Conservation (phyloP, 1,284 basidiomycete genomes). For the Tremellales sp. region DNA sequence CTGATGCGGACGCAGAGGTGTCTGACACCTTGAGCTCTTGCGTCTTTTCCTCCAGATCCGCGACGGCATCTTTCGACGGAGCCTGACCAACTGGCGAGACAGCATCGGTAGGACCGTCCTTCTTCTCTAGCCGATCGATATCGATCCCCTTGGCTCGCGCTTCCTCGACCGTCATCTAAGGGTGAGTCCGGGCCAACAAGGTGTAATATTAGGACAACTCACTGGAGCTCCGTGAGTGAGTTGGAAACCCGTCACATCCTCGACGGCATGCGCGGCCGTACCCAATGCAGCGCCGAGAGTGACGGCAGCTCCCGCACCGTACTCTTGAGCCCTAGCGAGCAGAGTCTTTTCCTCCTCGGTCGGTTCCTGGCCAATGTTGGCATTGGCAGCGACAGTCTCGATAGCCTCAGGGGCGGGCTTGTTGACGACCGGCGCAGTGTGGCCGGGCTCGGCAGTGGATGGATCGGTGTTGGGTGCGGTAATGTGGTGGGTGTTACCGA, state of each 20-base stretch:
- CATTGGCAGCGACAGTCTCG: conserved; percentile 26
- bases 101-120: conserved; percentile 27
- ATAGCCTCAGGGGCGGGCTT: conserved; percentile 22
- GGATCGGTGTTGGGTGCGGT: conserved; percentile 4
- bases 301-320: conserved; percentile 29
- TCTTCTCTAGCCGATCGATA: conserved; percentile 24
- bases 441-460: conserved; percentile 1
- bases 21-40: conserved; percentile 29
- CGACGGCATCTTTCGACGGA: conserved; percentile 32
- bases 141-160: conserved; percentile 44
- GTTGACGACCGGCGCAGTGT: conserved; percentile 6
- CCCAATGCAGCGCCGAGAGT: conserved; percentile 28
- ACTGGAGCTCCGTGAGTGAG: conserved; percentile 37
- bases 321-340: conserved; percentile 22
- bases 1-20: background rate
- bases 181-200: background rate
- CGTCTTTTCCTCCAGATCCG: conserved; percentile 35
- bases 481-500: background rate
- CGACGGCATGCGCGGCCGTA: conserved; percentile 22
- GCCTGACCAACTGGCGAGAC: conserved; percentile 22
- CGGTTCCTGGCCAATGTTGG: conserved; percentile 30
- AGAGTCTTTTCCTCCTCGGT: conserved; percentile 14
- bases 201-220: conserved; percentile 9
- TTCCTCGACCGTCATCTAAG: conserved; percentile 37
- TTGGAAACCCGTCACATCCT: conserved; percentile 41